A percentile compares a stretch with the other conserved stretches of the same genome.
These are phyloP conservation scores for Rhodotorula taiwanensis DNA, from an alignment of 768 basidiomycete genomes.

Conservation along the genomic window DNA sequence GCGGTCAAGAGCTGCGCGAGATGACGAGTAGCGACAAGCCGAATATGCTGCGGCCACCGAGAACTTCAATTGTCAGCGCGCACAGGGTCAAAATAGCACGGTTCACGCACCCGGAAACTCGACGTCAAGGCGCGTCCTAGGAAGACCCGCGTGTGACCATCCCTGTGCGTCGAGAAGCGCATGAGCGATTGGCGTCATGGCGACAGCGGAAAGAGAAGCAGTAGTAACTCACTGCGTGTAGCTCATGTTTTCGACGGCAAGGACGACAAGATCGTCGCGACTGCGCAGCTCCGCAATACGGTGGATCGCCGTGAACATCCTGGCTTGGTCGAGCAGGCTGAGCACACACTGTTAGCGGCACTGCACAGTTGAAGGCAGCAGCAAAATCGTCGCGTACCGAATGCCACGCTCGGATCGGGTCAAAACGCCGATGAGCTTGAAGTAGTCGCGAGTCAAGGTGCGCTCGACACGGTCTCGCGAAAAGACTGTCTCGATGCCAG, in stretches of 20 bases:
- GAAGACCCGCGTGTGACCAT: constrained; percentile 88
- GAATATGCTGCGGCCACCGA: constrained; percentile 68
- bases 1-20: constrained; percentile 51
- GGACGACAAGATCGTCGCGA: constrained; percentile 84
- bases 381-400: constrained; percentile 54
- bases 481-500: constrained; percentile 49
- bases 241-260: constrained; percentile 83
- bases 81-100: too few species aligned
- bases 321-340: constrained; percentile 82
- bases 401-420: constrained; percentile 84
- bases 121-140: constrained; percentile 91
- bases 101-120: constrained; percentile 62
- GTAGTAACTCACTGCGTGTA: constrained; percentile 49
- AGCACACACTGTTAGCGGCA: not conserved
- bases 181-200: too few species aligned
- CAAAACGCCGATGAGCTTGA: constrained; percentile 88
- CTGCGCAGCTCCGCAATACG: constrained; percentile 83
- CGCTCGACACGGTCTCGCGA: constrained; percentile 73
- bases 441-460: constrained; percentile 81
- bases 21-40: constrained; percentile 79
- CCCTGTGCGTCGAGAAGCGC: too few species aligned
- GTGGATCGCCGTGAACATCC: constrained; percentile 91
- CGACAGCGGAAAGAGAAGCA: constrained; percentile 4
- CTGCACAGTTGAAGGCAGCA: not conserved
- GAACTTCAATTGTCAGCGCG: not conserved